Conservation (phyloP, 345 rosid genomes). For the Corchorus capsularis region DNA sequence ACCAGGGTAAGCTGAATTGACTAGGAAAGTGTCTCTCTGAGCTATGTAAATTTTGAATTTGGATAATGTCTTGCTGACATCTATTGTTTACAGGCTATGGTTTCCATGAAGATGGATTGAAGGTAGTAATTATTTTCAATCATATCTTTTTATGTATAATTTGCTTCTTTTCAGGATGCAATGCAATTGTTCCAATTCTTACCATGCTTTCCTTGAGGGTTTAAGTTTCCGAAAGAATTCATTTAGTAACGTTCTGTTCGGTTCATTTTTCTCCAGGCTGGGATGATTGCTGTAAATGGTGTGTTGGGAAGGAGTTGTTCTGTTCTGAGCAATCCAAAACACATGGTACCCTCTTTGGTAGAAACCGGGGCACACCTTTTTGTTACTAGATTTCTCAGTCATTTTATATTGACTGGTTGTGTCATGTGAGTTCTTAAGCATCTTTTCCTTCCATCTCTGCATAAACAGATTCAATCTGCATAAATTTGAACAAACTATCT, state of each 20-base stretch:
- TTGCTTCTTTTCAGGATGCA: not conserved
- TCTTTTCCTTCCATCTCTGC: not conserved
- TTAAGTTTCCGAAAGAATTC: not conserved
- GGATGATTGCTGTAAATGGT: slow-evolving; percentile 65
- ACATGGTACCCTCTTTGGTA: slow-evolving; percentile 73
- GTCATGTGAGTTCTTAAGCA: slow-evolving; percentile 58
- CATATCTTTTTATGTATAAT: not conserved
- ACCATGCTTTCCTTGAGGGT: not conserved
- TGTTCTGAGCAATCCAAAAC: slow-evolving; percentile 62
- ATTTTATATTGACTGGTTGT: slow-evolving; percentile 63
- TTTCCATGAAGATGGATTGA: slow-evolving; percentile 93
- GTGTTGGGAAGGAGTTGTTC: slow-evolving; percentile 53
- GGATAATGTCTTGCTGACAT: no score
- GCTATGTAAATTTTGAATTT: no score
- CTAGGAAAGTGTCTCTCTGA: not conserved
- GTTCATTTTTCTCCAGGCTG: slow-evolving; percentile 51
- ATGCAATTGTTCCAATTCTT: not conserved
- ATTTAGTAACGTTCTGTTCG: not conserved
- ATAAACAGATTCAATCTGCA: not conserved
- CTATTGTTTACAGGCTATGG: slow-evolving; percentile 81
- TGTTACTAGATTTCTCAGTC: slow-evolving; percentile 74
- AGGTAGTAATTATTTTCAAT: slow-evolving; percentile 45
- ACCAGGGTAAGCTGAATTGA: slow-evolving; percentile 53
- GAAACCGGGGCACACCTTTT: slow-evolving; percentile 78
- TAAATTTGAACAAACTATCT: not conserved